These are phyloP conservation scores for Fusarium sororula DNA, from an alignment of 2,329 filamentous ascomycete species.

Conservation along the genomic window DNA sequence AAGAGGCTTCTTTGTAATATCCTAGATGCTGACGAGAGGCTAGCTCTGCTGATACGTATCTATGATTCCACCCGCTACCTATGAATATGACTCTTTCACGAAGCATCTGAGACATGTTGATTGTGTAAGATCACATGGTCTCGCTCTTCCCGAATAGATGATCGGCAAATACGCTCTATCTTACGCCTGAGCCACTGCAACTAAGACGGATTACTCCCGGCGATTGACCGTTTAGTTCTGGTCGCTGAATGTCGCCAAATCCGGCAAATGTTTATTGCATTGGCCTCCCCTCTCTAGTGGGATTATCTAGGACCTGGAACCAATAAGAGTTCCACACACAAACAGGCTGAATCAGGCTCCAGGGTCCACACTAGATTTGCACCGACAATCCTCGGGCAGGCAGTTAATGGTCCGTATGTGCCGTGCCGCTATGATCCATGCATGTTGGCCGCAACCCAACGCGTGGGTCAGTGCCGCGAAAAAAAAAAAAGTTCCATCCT, in stretches of 20 bases:
- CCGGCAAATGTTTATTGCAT: not conserved
- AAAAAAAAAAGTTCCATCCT: not conserved
- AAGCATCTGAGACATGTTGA: not conserved
- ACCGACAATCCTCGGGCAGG: not conserved
- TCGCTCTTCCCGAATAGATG: not conserved
- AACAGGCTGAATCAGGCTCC: not conserved
- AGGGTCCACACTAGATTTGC: not conserved
- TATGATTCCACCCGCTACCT: not conserved
- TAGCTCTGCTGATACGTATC: not conserved
- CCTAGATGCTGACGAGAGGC: not conserved
- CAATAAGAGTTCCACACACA: not conserved
- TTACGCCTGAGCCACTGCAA: not conserved
- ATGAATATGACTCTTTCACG: not conserved
- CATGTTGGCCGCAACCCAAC: not conserved
- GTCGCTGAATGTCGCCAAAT: not conserved
- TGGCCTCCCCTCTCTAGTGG: not conserved
- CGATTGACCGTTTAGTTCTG: not conserved
- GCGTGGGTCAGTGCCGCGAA: not conserved
- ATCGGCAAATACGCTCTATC: not conserved
- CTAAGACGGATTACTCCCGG: no score
- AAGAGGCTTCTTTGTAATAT: accelerated
- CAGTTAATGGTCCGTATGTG: not conserved
- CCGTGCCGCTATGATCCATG: not conserved
- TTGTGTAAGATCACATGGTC: not conserved
- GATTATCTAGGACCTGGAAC: not conserved